Base-by-base conservation (phyloP, 352 stramenopile genomes). In the Thalassiosira mediterranea region DNA sequence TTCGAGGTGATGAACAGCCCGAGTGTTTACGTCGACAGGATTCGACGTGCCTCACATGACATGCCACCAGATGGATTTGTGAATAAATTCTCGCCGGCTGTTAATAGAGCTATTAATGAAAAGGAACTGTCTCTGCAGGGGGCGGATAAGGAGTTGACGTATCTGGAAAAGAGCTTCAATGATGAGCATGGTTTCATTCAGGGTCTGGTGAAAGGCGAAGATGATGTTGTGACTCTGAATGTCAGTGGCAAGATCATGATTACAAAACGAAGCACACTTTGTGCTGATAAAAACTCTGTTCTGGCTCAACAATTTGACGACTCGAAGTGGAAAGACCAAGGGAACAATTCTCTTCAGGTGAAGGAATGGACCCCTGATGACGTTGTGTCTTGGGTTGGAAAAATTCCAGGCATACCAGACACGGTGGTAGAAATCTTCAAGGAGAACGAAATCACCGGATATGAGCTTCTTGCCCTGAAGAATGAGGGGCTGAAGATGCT, bases 301-400 rank as follows among this genome's bases (percentile, higher is more conserved):
- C 29, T 68, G 10, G 58, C 58, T 26, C 38, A 57, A 15, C 58
- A 68, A 28, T 68, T 68, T 44, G 58, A 68, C 25, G 40, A 68
- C 58, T 23, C 58, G 17, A 68, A 58, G 58, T 68, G 58, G 58
- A 57, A 21, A 4, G 26, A 68, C 19, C 58, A 68, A 23, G 58
- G 23, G 21, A 29, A n/a, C 48, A 17, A 13, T 4, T 17, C 2
- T 44, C 25, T 28, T 31, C 38, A 40, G 4, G 58, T 68, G 13
- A 57, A 68, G 42, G 44, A 54, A 46, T 68, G 58, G 58, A 46
- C 58, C 0, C 38, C 58, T 21, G 58, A 38, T 44, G 58, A 58
- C n/a, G 58, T 68, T 5, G 17, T 19, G 0, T 23, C 23, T 23
- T 68, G 58, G 58, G 58, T 42, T 13, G 23, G 40, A n/a, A 44